A percentile compares a stretch with the other conserved stretches of the same genome.
Evolutionary conservation across 169 alveolate genomes (phyloP).

Genomic region (Plasmodium falciparum): DNA sequence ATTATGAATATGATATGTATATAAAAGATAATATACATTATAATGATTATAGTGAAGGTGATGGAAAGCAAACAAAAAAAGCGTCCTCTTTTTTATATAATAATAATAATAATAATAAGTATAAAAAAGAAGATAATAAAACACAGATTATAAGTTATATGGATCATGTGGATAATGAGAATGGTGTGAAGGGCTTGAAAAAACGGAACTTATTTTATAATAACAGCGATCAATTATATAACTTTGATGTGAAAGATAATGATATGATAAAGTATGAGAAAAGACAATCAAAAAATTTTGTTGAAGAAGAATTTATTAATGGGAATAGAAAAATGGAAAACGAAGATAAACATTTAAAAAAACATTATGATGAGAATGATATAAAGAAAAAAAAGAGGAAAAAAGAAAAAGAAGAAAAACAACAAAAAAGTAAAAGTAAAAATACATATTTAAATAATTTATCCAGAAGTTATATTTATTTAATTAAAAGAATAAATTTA

Average conservation of each 20-base stretch:
- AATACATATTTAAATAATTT: constrained; percentile 52
- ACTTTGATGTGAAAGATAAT: neutral
- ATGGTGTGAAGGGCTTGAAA: neutral
- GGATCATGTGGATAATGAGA: neutral
- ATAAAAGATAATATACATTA: neutral
- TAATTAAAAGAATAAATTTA: constrained; percentile 61
- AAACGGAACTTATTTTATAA: neutral
- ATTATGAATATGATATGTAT: neutral
- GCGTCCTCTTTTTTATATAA: neutral
- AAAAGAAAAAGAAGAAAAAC: constrained; percentile 52
- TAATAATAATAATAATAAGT: no score
- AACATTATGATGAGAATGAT: no score
- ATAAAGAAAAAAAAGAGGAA: neutral
- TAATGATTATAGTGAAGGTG: neutral
- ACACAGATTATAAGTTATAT: no score
- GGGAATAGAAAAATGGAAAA: no score
- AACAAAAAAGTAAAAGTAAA: constrained; percentile 43
- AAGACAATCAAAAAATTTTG: neutral
- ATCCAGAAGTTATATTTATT: constrained; percentile 62
- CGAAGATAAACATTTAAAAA: no score
- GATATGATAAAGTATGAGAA: neutral
- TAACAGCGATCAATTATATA: neutral
- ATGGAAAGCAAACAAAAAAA: neutral
- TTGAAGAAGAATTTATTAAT: no score
- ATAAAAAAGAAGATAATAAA: no score